Conservation (phyloP, 257 asterid genomes). For the Nicotiana tabacum region DNA sequence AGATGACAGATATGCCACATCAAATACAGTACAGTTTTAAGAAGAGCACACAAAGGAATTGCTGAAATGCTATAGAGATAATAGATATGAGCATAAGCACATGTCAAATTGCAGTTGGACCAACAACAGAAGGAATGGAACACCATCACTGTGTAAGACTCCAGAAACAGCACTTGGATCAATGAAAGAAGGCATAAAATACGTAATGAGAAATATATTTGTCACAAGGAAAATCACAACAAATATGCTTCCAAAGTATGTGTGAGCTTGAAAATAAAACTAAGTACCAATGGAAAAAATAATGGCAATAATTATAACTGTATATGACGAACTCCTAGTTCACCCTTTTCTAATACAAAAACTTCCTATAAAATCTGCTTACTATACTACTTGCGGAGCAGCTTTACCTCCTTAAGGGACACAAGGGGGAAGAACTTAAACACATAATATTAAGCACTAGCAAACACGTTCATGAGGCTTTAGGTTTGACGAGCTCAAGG, state of each 20-base stretch:
- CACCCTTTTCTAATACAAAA: not conserved
- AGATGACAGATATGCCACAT: not conserved
- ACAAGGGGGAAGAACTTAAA: not conserved
- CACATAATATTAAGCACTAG: not conserved
- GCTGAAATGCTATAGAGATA: not conserved
- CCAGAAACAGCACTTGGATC: not conserved
- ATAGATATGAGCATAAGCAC: not conserved
- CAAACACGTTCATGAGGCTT: not conserved
- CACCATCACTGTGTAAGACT: not conserved
- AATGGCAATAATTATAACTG: not conserved
- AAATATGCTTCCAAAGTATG: not conserved
- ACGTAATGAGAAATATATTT: not conserved
- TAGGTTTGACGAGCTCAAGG: not conserved
- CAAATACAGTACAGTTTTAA: not conserved
- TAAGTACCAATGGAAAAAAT: not conserved
- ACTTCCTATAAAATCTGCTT: not conserved
- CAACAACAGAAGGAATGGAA: not conserved
- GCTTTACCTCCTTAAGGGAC: not conserved
- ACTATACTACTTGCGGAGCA: not conserved
- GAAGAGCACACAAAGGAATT: not conserved
- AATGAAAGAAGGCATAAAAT: not conserved
- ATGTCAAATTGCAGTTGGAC: not conserved
- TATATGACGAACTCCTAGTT: not conserved
- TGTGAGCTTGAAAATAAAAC: not conserved
- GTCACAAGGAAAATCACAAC: not conserved